Evolutionary conservation across 1,284 basidiomycete species (phyloP).

Genomic region (Microbotryomycetes sp.): DNA sequence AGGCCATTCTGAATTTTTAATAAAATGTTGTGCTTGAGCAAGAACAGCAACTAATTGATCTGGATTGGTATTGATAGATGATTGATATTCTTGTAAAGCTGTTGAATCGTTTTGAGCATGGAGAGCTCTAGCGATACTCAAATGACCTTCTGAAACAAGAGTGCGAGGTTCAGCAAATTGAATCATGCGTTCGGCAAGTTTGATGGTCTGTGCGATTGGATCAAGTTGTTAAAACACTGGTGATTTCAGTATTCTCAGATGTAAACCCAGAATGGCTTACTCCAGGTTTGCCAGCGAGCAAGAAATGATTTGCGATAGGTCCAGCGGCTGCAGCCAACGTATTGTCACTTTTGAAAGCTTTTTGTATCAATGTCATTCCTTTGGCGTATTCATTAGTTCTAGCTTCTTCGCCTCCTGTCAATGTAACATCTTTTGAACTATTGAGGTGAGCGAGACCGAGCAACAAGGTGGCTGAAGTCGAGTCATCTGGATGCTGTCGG

Average conservation of each 20-base stretch:
- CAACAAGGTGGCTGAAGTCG: conserved; percentile 59
- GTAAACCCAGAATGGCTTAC: conserved; percentile 34
- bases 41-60: conserved; percentile 70
- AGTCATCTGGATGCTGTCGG: conserved; percentile 63
- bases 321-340: conserved; percentile 70
- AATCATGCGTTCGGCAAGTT: conserved; percentile 83
- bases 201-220: conserved; percentile 57
- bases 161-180: conserved; percentile 84
- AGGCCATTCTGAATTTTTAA: conserved; percentile 37
- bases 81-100: conserved; percentile 66
- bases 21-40: conserved; percentile 68
- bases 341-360: conserved; percentile 68
- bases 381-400: conserved; percentile 51
- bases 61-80: conserved; percentile 65
- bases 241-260: not conserved
- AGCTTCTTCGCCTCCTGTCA: conserved; percentile 51
- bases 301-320: conserved; percentile 54
- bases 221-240: not conserved
- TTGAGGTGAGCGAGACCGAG: conserved; percentile 80
- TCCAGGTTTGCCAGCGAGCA: conserved; percentile 48
- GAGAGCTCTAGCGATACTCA: conserved; percentile 67
- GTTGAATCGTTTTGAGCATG: conserved; percentile 59
- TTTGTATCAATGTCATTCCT: conserved; percentile 55
- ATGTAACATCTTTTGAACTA: conserved; percentile 59
- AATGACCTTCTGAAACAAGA: conserved; percentile 67